phyloP scores from a whole-genome alignment of 805 yeast species.

The Ogataea neopini region DNA sequence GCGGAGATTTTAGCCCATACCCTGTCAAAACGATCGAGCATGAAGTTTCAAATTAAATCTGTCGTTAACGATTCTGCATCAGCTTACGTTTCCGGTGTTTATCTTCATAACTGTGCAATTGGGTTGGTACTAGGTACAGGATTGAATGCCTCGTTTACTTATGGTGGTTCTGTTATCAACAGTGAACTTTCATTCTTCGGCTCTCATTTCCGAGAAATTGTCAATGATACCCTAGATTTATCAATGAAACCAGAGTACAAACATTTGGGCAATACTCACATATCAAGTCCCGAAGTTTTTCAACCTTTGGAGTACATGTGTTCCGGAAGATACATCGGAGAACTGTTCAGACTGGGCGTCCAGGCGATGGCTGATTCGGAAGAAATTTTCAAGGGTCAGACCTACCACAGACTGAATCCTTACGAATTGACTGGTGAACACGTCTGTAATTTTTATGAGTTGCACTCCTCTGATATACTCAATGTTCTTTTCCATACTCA shows the following conservation, averaged over 20 bases:
- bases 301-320: conserved; percentile 60
- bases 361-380: conserved; percentile 33
- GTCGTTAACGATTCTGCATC: conserved; percentile 67
- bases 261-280: not conserved
- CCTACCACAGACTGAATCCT: not conserved
- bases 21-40: conserved; percentile 27
- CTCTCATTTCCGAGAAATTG: conserved; percentile 36
- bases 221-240: conserved; percentile 42
- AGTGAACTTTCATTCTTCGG: conserved; percentile 62
- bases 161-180: conserved; percentile 39
- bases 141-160: conserved; percentile 51
- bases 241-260: conserved; percentile 30
- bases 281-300: conserved; percentile 26
- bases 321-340: conserved; percentile 58
- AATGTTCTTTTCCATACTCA: not conserved
- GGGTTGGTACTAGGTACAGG: conserved; percentile 75
- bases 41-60: conserved; percentile 41
- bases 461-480: conserved; percentile 7
- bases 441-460: conserved; percentile 42
- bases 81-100: conserved; percentile 55
- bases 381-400: conserved; percentile 13
- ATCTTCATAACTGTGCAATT: conserved; percentile 37
- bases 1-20: conserved; percentile 41
- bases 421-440: conserved; percentile 37
- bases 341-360: conserved; percentile 46